Base-by-base conservation (phyloP, 2,329 filamentous ascomycete species). In the Byssoonygena ceratinophila region DNA sequence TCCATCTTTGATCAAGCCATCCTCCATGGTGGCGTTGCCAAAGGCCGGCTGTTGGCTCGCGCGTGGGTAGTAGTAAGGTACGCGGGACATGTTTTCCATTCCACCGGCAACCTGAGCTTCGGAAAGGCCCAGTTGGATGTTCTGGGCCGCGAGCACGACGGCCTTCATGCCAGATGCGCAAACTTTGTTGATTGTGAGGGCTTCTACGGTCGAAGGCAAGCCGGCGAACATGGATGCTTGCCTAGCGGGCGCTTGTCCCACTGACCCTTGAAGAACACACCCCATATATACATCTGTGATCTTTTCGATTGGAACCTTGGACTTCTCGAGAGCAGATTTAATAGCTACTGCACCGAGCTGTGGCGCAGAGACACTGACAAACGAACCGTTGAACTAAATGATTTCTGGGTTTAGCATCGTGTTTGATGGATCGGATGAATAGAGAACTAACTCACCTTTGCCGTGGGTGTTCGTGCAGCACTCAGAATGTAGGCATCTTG, bases 251-350 rank as follows among this genome's bases (percentile, higher is more conserved):
- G 92, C 81, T 72, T 98, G 92, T 43, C 92, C 92, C 4, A 92
- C 79, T 16, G 79, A 80, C 41, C 78, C 91, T 68, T 89, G 84
- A 37, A 97, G 78, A 8, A 97, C 92, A 64, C 96, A 94, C 66
- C 92, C 92, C 87, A 97, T 94, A 74, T 97, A 97, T 14, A 97
- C 88, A 70, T 94, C 86, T 58, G 84, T 85, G 63, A 97, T 87
- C 66, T 85, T 85, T 31, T 84, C 81, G 49, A 81, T 69, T 1
- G 92, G 90, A 5, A 97, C 79, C 58, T 82, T 83, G 49, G 90
- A 94, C 70, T 92, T 94, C 60, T 84, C 80, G 51, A 98, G 71
- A 25, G 92, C 92, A 44, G 88, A 85, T 70, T 90, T 92, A 74
- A 98, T 97, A 54, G 90, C 92, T 14, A 83, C 82, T 27, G 91